Base-by-base conservation (phyloP, 495 filamentous ascomycete genomes). In the Daldinia decipiens region DNA sequence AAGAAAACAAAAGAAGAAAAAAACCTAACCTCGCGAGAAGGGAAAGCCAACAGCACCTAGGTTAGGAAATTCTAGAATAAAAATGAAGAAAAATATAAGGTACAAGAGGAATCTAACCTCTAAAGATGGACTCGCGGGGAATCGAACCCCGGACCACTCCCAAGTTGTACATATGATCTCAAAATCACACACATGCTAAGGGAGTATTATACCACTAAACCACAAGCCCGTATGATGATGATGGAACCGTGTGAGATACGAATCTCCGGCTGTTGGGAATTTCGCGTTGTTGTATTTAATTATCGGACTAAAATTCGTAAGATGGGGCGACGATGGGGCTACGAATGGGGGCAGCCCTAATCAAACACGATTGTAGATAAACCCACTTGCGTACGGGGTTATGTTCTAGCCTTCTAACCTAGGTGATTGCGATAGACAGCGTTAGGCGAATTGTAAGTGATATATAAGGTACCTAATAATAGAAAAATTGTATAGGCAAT, bases 71-170 rank as follows among this genome's bases (percentile, higher is more conserved):
- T n/a, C n/a, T n/a, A n/a, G 2, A 27, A 27, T 1, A 27, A 24
- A n/a, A 47, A 57, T 32, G 29, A 32, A 32, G 9, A 65, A 57
- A 58, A 65, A 58, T 9, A 9, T 13, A n/a, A 51, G 53, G 53
- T 51, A 65, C 62, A 65, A 50, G 62, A 65, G 62, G 62, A 58
- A 57, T 65, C 15, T 11, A 65, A 65, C 53, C 62, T 65, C 62
- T 24, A 19, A 32, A 5, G 55, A 38, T 76, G 74, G 74, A 76
- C 74, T 74, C 79, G 82, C 82, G 77, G 82, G 82, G 80, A 84
- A 84, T 84, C 81, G 82, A 84, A 84, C 80, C 82, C 82, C 78
- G 80, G 82, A 84, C 82, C 81, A 81, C 82, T 78, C 80, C 79
- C 79, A 24, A 24, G 21, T 24, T 24, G 21, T 24, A 24, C 21